These are phyloP conservation scores for Nicotiana obtusifolia DNA, from an alignment of 257 asterid genomes.

Conservation along the genomic window DNA sequence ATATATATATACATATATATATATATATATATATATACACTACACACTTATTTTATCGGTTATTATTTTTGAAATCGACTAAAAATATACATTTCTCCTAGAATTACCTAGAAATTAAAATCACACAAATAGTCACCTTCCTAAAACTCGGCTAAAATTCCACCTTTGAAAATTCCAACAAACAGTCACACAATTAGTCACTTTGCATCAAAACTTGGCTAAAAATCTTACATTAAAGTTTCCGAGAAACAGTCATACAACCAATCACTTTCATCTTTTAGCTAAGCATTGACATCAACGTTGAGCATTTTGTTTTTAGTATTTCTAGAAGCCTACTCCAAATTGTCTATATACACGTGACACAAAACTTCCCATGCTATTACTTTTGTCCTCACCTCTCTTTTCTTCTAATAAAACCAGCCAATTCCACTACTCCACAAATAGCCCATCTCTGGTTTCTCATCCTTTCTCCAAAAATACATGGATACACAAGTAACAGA, in stretches of 20 bases:
- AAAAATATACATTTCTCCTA: no score
- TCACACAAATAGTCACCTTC: background rate
- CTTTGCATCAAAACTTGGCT: background rate
- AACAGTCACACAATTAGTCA: background rate
- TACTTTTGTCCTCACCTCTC: background rate
- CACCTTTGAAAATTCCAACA: background rate
- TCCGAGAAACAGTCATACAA: background rate
- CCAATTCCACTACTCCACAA: background rate
- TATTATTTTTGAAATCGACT: no score
- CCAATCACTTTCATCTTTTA: background rate
- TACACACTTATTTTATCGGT: no score
- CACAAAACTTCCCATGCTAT: background rate
- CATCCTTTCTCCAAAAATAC: background rate
- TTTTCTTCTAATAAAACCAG: background rate
- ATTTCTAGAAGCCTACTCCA: background rate
- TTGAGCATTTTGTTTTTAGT: no score
- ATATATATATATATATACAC: no score
- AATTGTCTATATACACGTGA: no score
- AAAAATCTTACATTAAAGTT: background rate
- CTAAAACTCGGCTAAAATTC: background rate
- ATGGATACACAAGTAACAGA: background rate
- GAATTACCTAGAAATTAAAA: background rate
- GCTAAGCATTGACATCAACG: background rate
- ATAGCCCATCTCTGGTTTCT: background rate
- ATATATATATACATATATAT: no score